These are phyloP conservation scores for Irpex sp. DNA, from an alignment of 1,284 basidiomycete genomes.

Conservation along the genomic window DNA sequence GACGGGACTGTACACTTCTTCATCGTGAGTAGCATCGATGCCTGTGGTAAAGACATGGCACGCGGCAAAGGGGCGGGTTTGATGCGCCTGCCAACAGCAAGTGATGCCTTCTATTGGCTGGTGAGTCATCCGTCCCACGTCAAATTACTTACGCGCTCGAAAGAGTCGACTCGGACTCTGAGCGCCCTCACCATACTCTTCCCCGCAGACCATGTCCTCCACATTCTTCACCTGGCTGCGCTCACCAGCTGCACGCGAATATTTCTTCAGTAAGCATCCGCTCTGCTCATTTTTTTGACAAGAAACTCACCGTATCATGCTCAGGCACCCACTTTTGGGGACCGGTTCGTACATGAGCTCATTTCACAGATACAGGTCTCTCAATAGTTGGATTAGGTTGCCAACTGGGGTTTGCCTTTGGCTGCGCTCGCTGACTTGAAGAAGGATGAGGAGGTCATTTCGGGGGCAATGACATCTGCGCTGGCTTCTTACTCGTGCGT, in stretches of 20 bases:
- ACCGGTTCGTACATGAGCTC: slow-evolving; percentile 56
- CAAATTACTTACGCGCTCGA: neutral
- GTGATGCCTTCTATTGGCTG: neutral
- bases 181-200: slow-evolving; percentile 4
- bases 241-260: slow-evolving; percentile 85
- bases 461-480: slow-evolving; percentile 92
- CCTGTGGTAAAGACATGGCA: neutral
- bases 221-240: slow-evolving; percentile 83
- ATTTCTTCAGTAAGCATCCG: slow-evolving; percentile 83
- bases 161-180: neutral
- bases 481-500: slow-evolving; percentile 89
- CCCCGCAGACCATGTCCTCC: slow-evolving; percentile 58
- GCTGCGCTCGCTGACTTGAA: slow-evolving; percentile 86
- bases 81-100: neutral
- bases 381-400: slow-evolving; percentile 53
- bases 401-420: slow-evolving; percentile 95
- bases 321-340: slow-evolving; percentile 96
- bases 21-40: neutral
- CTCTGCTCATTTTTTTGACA: neutral
- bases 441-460: slow-evolving; percentile 95
- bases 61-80: neutral
- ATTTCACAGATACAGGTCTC: slow-evolving; percentile 3
- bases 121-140: neutral
- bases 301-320: slow-evolving; percentile 12
- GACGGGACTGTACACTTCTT: neutral